Evolutionary conservation across 2,329 filamentous ascomycete genomes (phyloP).

Genomic region (Fusarium pilosicola): DNA sequence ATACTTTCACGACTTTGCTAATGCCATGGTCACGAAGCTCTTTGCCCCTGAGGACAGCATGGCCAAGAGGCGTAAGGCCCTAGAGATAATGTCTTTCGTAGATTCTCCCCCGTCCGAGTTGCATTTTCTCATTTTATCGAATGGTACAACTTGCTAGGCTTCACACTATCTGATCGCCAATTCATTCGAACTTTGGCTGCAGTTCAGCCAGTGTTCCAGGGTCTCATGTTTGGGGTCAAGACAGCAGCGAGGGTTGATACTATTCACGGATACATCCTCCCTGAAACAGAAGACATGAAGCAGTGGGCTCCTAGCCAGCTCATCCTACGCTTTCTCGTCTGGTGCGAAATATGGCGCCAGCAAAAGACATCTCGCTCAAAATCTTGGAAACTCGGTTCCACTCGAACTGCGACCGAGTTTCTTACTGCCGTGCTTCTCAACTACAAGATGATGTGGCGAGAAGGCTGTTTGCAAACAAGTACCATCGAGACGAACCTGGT

Average conservation of each 20-base stretch:
- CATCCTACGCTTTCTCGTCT: slow-evolving; percentile 41
- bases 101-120: slow-evolving; percentile 41
- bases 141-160: not conserved
- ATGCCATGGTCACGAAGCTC: slow-evolving; percentile 18
- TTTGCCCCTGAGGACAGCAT: slow-evolving; percentile 7
- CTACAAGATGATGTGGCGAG: slow-evolving; percentile 34
- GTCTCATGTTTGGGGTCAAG: slow-evolving; percentile 34
- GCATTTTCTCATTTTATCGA: slow-evolving; percentile 36
- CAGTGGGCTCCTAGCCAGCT: slow-evolving; percentile 24
- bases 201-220: slow-evolving; percentile 16
- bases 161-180: not conserved
- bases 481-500: not conserved
- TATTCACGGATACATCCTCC: slow-evolving; percentile 24
- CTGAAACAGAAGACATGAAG: not conserved
- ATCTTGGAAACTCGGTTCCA: slow-evolving; percentile 35
- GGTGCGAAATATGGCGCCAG: slow-evolving; percentile 41
- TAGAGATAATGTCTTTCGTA: slow-evolving; percentile 37
- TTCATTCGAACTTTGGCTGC: slow-evolving; percentile 16
- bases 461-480: slow-evolving; percentile 25
- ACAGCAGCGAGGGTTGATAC: not conserved
- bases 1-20: slow-evolving; percentile 36
- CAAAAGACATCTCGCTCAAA: slow-evolving; percentile 30
- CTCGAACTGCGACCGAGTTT: slow-evolving; percentile 30
- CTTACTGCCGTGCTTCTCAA: slow-evolving; percentile 39
- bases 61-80: slow-evolving; percentile 18